Evolutionary conservation across 257 asterid genomes (phyloP), one percentile per base, ranked within the genome.

Genomic region (Solanum bulbocastanum): DNA sequence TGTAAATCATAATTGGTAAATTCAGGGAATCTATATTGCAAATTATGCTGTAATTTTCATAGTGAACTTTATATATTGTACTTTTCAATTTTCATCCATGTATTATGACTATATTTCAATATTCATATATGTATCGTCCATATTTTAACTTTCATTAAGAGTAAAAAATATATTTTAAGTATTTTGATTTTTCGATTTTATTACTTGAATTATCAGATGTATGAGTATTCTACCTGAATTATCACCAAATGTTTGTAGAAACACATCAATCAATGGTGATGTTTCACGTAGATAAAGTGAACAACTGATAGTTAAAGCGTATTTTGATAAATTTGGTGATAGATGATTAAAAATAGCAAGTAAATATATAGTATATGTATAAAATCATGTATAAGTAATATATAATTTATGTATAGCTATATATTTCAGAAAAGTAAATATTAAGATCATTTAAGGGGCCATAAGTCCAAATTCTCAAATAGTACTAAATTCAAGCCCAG

Each of bases 111-210:
- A 4, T 8, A 79, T 25, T 79, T 32, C 37, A 40, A 16, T 42
- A 25, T 76, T 78, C 25, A 42, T 42, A 3, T 42, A 4, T n/a
- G 23, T 42, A 12, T 78, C 42, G 3, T 42, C 62, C 10, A 8
- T 16, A 15, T 49, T 49, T 76, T 40, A 14, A 2, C 5, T 35
- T 18, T 4, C 1, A 9, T 62, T 62, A 62, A 62, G 10, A 1
- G 25, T 56, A 56, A 56, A 56, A 56, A 0, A 8, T 8, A 20
- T 20, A 58, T 20, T 2, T 58, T 6, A 58, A 58, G 6, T 62
- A 4, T 62, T 10, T 10, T 0, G 1, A 62, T 62, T 62, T 10
- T 23, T 62, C 0, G 6, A 62, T 8, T 62, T 23, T n/a, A 11
- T 10, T 62, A 62, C 0, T n/a, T 62, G 25, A 52, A 58, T 8